Evolutionary conservation across 441 rosid genomes (phyloP), one percentile per base, ranked within the genome.

Genomic region (Melastoma candidum): DNA sequence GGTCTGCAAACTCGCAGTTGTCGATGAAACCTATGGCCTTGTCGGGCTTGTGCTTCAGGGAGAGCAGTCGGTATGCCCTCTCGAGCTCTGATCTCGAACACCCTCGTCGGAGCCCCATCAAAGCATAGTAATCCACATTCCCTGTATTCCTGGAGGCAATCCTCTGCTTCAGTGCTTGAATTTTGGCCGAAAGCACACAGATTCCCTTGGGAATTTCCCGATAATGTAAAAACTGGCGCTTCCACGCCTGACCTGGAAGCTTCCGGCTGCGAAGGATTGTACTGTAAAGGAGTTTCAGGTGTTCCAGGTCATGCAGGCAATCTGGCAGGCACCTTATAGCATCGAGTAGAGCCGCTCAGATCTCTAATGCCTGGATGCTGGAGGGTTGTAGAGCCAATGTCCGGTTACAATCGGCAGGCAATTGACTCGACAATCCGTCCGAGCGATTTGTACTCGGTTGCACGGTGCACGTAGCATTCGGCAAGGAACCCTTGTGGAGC

Each of bases 71-170:
- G 39, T 60, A 48, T 4, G 64, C 64, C 14, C 64, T 46, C 26
- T 53, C 64, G 24, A 60, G 49, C 56, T 52, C 64, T 0, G 64
- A 52, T n/a, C 57, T 48, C 1, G 64, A 51, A 41, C 64, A 52
- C 13, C 64, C 57, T 9, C 64, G 45, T 24, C 52, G 46, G 45
- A 60, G 36, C 12, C 64, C 64, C 1, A 60, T 60, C 58, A 52
- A 39, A 24, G 49, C 52, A 11, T 60, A 60, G 52, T 84, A 84
- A 75, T 90, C 97, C 4, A 90, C 92, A 24, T 88, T 82, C 13
- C 85, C 80, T 1, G 78, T 77, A 55, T 82, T 95, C 9, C 93
- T 81, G 0, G 87, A 74, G 46, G 87, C 87, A 46, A 86, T 36
- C 7, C 41, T 36, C 41, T 36, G 41, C 41, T 36, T 36, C 41